Conservation (phyloP, 108 stramenopile species). For the Asterionellopsis glacialis region DNA sequence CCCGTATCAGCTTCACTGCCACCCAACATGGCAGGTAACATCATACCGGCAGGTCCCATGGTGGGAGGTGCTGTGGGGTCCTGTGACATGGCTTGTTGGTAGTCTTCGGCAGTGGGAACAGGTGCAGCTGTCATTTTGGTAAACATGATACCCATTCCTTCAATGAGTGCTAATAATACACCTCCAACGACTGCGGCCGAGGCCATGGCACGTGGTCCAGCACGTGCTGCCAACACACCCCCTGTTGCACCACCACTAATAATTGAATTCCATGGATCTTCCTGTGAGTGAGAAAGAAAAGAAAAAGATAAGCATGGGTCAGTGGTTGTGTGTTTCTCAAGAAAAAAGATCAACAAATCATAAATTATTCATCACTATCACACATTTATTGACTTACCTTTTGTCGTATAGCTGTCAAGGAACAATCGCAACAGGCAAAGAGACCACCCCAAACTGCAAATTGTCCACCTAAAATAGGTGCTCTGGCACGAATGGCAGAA, state of each 20-base stretch:
- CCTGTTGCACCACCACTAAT: conserved; percentile 93
- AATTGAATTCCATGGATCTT: conserved; percentile 99
- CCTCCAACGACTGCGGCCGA: conserved; percentile 92
- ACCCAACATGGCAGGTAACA: no score
- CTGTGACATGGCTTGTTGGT: conserved; percentile 27
- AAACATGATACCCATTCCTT: conserved; percentile 93
- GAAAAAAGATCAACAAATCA: neutral
- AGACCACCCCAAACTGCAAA: conserved; percentile 95
- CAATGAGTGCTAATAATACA: conserved; percentile 93
- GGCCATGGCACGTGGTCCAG: conserved; percentile 95
- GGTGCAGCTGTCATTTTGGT: conserved; percentile 45
- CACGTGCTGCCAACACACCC: conserved; percentile 90
- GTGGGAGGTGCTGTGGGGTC: conserved; percentile 90
- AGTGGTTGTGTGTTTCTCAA: neutral
- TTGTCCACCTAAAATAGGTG: conserved; percentile 93
- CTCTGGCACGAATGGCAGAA: conserved; percentile 81
- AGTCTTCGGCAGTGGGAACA: conserved; percentile 39
- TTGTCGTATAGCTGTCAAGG: conserved; percentile 86
- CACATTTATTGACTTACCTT: conserved; percentile 43
- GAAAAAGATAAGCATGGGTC: neutral
- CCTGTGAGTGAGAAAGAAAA: conserved; percentile 26
- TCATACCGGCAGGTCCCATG: conserved; percentile 19
- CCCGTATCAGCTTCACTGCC: no score
- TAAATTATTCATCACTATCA: neutral
- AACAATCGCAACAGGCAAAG: conserved; percentile 97